These are phyloP conservation scores for Backusella parvicylindrica DNA, from an alignment of 192 early-diverging fungal genomes.

Conservation along the genomic window DNA sequence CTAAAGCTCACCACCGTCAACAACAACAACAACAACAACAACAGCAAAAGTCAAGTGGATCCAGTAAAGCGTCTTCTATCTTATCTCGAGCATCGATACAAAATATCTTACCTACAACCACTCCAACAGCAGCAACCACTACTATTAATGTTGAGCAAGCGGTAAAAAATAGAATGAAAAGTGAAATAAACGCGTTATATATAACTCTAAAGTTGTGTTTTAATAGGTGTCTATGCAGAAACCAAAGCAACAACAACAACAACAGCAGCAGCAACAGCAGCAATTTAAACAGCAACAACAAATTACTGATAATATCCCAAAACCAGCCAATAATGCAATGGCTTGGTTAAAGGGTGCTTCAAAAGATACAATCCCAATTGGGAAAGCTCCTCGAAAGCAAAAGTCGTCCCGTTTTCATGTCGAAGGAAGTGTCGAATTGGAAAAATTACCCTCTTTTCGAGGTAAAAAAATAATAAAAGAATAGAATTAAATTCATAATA, in stretches of 20 bases:
- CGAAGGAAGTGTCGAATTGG: slow-evolving; percentile 65
- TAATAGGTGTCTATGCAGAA: neutral
- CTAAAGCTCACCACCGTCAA: neutral
- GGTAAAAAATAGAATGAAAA: neutral
- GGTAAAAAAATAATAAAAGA: slow-evolving; percentile 40
- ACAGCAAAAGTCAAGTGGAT: neutral
- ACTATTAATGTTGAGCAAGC: neutral
- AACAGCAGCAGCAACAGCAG: neutral
- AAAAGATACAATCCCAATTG: slow-evolving; percentile 71
- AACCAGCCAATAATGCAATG: slow-evolving; percentile 18
- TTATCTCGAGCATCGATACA: slow-evolving; percentile 8
- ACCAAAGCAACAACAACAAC: neutral
- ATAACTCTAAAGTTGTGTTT: too few species aligned
- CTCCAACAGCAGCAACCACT: neutral
- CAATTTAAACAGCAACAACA: neutral
- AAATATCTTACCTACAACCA: neutral
- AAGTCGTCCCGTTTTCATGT: slow-evolving; percentile 86
- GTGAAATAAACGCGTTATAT: neutral
- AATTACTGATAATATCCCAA: neutral
- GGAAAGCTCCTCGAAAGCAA: slow-evolving; percentile 79
- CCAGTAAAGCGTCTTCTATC: neutral
- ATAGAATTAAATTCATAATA: too few species aligned
- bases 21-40: neutral
- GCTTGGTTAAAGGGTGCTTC: slow-evolving; percentile 50
- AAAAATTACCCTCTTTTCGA: slow-evolving; percentile 70